Conservation (phyloP, 805 yeast genomes). For the Kluyveromyces siamensis region DNA sequence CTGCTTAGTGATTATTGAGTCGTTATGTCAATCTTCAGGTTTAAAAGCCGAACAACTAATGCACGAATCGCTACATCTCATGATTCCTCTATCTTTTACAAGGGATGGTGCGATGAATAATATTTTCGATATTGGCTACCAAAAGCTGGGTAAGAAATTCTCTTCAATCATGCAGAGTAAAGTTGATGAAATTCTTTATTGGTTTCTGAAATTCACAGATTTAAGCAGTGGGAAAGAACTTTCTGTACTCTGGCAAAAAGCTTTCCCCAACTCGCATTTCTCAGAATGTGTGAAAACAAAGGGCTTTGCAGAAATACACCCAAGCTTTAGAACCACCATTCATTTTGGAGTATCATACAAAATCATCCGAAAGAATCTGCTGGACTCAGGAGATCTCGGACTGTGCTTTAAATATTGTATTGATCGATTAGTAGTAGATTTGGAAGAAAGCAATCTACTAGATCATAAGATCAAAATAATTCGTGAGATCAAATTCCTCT, state of each 20-base stretch:
- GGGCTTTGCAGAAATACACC: background rate
- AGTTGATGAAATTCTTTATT: slow-evolving; percentile 4
- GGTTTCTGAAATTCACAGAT: slow-evolving; percentile 6
- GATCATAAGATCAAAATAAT: background rate
- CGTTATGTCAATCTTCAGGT: slow-evolving; percentile 3
- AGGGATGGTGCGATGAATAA: slow-evolving; percentile 7
- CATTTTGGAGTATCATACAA: background rate
- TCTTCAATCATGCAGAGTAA: background rate
- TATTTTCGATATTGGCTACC: slow-evolving; percentile 7
- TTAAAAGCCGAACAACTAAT: slow-evolving; percentile 9
- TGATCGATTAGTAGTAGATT: background rate
- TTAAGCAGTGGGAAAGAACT: background rate
- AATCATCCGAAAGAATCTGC: background rate
- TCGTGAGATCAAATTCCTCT: background rate
- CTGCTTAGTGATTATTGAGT: slow-evolving; percentile 5
- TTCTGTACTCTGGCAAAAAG: background rate
- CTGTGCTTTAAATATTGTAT: background rate
- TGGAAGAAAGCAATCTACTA: background rate
- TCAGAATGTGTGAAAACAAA: background rate
- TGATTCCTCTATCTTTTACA: slow-evolving; percentile 14
- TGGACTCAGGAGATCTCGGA: background rate
- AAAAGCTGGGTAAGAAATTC: slow-evolving; percentile 8
- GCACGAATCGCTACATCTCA: slow-evolving; percentile 7
- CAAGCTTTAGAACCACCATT: background rate
- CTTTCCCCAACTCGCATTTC: background rate